phyloP scores from a whole-genome alignment of 1,139 yeast species.

The Kodamaea ohmeri region DNA sequence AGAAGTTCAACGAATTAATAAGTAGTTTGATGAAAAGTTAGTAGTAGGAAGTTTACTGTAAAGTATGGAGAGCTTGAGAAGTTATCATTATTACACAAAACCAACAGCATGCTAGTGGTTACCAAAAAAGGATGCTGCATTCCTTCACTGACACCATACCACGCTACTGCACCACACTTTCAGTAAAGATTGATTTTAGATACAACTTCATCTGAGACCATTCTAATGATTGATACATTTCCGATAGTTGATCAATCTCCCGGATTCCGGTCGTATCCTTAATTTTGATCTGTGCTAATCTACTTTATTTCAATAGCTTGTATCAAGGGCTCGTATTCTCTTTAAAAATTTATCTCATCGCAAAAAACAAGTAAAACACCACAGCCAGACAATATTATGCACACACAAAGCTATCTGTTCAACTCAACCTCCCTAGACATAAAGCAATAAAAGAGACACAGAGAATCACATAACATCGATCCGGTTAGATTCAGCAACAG shows the following conservation, averaged over 20 bases:
- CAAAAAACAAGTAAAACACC: constrained; percentile 8
- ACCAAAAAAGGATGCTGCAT: not conserved
- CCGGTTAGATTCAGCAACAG: not conserved
- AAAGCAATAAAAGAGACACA: constrained; percentile 10
- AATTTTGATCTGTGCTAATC: no score
- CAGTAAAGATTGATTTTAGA: no score
- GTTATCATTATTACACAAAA: no score
- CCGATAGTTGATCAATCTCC: no score
- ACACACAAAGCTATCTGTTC: constrained; percentile 7
- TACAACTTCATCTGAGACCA: no score
- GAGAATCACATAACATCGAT: constrained; percentile 1
- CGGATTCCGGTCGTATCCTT: no score
- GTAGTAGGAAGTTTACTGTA: no score
- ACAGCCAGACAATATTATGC: constrained; percentile 2
- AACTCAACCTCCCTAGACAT: constrained; percentile 12
- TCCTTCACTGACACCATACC: not conserved
- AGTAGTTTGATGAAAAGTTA: no score
- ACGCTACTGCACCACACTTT: not conserved
- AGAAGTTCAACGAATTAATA: no score
- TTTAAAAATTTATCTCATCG: constrained; percentile 14
- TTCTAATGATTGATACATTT: no score
- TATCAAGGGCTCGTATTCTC: constrained; percentile 3
- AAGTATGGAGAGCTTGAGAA: no score
- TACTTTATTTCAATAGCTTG: no score
- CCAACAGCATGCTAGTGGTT: not conserved